Conservation (phyloP, 2,329 filamentous ascomycete species). For the Verticillium nonalfalfae region DNA sequence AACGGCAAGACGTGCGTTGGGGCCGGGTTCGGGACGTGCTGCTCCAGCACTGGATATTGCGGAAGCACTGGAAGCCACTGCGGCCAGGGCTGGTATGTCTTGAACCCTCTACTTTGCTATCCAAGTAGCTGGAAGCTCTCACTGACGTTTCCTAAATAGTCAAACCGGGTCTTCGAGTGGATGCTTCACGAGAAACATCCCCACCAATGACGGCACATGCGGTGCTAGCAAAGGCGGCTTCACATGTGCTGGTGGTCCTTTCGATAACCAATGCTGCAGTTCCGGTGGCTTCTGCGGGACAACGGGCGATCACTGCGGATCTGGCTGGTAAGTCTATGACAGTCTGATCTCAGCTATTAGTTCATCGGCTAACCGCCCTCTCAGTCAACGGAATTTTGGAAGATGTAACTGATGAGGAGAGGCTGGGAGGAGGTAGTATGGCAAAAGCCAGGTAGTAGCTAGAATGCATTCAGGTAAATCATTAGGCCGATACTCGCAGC, state of each 20-base stretch:
- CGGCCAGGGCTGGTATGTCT: neutral
- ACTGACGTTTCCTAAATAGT: neutral
- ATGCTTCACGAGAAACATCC: neutral
- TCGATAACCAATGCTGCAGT: conserved; percentile 11
- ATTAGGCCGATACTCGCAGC: no score
- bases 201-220: conserved; percentile 6
- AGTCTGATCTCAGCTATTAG: neutral
- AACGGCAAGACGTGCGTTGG: conserved; percentile 1
- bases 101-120: neutral
- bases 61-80: neutral
- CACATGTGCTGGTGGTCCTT: conserved; percentile 8
- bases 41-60: neutral
- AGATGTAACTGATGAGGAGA: neutral
- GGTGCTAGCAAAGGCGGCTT: neutral
- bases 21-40: neutral
- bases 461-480: no score
- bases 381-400: neutral
- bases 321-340: neutral
- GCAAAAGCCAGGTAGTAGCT: no score
- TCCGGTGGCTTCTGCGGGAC: conserved; percentile 12
- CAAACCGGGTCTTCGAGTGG: no score
- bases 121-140: neutral
- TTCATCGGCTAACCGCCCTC: neutral
- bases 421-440: neutral
- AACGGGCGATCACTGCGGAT: conserved; percentile 8